A percentile compares a stretch with the other conserved stretches of the same genome.
phyloP scores from a whole-genome alignment of 345 rosid genomes.

The Hibiscus trionum region DNA sequence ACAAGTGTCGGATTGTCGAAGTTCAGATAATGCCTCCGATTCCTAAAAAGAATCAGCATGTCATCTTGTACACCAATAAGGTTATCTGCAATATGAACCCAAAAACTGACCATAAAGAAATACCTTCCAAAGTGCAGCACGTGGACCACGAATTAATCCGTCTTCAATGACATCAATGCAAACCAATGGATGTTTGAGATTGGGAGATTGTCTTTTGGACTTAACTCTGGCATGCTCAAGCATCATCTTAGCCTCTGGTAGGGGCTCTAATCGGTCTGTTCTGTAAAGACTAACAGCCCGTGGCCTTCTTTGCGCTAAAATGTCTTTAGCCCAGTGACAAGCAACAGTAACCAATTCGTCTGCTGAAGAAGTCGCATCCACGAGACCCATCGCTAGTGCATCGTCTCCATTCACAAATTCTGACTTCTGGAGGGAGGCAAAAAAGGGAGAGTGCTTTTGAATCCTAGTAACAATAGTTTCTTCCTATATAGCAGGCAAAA shows the following conservation, averaged over 20 bases:
- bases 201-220: background rate
- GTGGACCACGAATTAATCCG: background rate
- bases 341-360: background rate
- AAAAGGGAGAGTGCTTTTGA: background rate
- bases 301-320: background rate
- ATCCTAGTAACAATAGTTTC: background rate
- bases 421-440: background rate
- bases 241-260: background rate
- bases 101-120: background rate
- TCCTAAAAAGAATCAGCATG: background rate
- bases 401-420: background rate
- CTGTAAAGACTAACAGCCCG: constrained; percentile 1
- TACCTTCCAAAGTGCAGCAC: constrained; percentile 9
- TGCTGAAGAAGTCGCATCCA: background rate
- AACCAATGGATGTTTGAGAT: constrained; percentile 10
- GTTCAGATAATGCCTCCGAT: background rate
- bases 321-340: background rate
- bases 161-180: constrained; percentile 11
- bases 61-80: background rate
- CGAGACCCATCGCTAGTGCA: background rate
- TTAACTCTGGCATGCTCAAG: constrained; percentile 1
- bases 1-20: constrained; percentile 6
- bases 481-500: background rate
- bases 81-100: background rate
- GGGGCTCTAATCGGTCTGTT: constrained; percentile 2